Evolutionary conservation across 2,329 filamentous ascomycete genomes (phyloP), one percentile per base, ranked within the genome.

Genomic region (Botryotinia narcissicola): DNA sequence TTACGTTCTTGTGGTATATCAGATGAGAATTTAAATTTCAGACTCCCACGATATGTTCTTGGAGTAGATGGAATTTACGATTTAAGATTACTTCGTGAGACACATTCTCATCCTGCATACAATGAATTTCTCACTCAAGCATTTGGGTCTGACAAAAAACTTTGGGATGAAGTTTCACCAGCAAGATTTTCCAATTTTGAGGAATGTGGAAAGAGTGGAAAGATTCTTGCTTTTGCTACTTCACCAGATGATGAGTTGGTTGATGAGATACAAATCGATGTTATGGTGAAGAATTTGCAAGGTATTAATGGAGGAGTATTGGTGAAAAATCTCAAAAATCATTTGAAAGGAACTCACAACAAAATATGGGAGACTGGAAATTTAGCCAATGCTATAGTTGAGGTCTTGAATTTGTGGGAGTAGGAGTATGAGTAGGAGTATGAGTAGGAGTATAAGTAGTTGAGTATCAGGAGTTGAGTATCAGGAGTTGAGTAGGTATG

Each of bases 21-120:
- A 29, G 29, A 51, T 48, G 40, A 73, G 22, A 12, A n/a, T 7
- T n/a, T 73, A 20, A n/a, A 42, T 3, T 73, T 73, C 6, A 61
- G 62, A 16, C 20, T 61, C 18, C 71, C 71, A 46, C 25, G n/a
- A 68, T 69, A 73, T 16, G 25, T 73, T 42, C 51, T 73, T 61
- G 87, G 89, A 48, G 81, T 92, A 32, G 87, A 87, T 72, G 91
- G 92, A 1, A 88, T 94, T 35, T 93, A 93, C 81, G 88, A 92
- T 78, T 81, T 94, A 35, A 71, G 54, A 25, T 42, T 78, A 8
- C 73, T 78, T 2, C 70, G 75, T 29, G 76, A 78, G 3, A 75
- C 51, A 9, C 67, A 78, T 51, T 32, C 70, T 6, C 71, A 76
- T 57, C 73, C 76, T 25, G 74, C 70, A n/a, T 79, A 78, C 51